Base-by-base conservation (phyloP, 2,329 filamentous ascomycete genomes). In the Aspergillus glaucus region DNA sequence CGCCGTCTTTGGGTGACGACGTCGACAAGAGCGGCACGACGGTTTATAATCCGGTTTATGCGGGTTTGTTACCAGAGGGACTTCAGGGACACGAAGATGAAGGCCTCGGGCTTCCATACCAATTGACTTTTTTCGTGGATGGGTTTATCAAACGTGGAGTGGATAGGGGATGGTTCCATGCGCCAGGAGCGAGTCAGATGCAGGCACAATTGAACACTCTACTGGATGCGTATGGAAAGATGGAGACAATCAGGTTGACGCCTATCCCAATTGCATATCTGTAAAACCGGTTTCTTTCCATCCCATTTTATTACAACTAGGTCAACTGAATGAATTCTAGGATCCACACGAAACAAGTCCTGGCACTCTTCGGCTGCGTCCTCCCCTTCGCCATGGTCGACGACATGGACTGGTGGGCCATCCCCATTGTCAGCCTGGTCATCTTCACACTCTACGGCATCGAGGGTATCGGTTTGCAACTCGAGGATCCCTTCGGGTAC, bases 401-500 rank as follows among this genome's bases (percentile, higher is more conserved):
- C 42, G 78, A 83, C 45, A 80, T 84, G 69, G 75, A 75, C 4
- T 85, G 80, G 81, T 84, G 79, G 77, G 72, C 77, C 0, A 69
- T 85, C 1, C 74, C 78, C 1, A 75, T 85, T 24, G 78, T 81
- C 0, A 75, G 75, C 1, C 73, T 85, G 10, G 76, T 85, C 4
- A 76, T 77, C 3, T 85, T 85, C 56, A 84, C 82, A 0, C 67
- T 85, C 2, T 85, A 85, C 51, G 80, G 80, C 0, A 82, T 82
- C 22, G 79, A 82, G 51, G 81, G 79, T 1, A 85, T 84, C 47
- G 81, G 80, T 9, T 75, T 74, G 3, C 81, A 84, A 62, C 68
- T 85, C 1, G 82, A 85, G 60, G 82, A 85, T 60, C 82, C 82
- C 1, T 85, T 85, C 60, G 82, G 82, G 2, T 81, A 81, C 48